Evolutionary conservation across 345 rosid genomes (phyloP).

Genomic region (Diplotaxis tenuifolia): DNA sequence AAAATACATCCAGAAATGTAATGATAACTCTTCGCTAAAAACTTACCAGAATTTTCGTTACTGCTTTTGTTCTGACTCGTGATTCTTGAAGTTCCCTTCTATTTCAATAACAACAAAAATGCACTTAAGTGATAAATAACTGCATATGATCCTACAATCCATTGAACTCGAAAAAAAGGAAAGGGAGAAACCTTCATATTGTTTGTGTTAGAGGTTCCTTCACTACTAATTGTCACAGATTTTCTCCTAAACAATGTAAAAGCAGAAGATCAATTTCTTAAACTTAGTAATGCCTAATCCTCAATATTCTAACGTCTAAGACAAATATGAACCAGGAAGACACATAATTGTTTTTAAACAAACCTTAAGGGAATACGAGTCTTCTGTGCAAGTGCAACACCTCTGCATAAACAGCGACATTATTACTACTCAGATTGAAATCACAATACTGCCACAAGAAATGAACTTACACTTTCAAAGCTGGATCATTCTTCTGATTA

Average conservation of each 20-base stretch:
- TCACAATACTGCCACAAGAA: background rate
- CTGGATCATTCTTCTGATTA: slow-evolving; percentile 38
- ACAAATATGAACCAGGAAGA: slow-evolving; percentile 2
- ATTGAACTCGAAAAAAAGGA: slow-evolving; percentile 3
- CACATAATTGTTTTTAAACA: background rate
- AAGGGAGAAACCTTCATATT: slow-evolving; percentile 48
- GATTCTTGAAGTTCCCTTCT: slow-evolving; percentile 42
- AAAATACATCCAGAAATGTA: background rate
- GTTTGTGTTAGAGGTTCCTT: slow-evolving; percentile 31
- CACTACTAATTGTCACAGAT: slow-evolving; percentile 35
- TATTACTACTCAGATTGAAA: background rate
- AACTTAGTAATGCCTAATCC: background rate
- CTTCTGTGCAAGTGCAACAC: slow-evolving; percentile 11
- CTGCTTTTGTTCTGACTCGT: slow-evolving; percentile 44
- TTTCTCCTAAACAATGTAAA: slow-evolving; percentile 38
- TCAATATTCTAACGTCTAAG: background rate
- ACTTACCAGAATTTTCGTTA: slow-evolving; percentile 43
- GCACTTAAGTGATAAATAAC: background rate
- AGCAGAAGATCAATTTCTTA: slow-evolving; percentile 3
- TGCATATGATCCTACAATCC: background rate
- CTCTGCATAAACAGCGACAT: slow-evolving; percentile 16
- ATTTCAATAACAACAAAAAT: slow-evolving; percentile 9
- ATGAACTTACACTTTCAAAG: slow-evolving; percentile 44
- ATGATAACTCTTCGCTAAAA: background rate
- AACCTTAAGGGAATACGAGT: slow-evolving; percentile 31